These are phyloP conservation scores for Botryotinia convoluta DNA, from an alignment of 2,329 filamentous ascomycete species.

Conservation along the genomic window DNA sequence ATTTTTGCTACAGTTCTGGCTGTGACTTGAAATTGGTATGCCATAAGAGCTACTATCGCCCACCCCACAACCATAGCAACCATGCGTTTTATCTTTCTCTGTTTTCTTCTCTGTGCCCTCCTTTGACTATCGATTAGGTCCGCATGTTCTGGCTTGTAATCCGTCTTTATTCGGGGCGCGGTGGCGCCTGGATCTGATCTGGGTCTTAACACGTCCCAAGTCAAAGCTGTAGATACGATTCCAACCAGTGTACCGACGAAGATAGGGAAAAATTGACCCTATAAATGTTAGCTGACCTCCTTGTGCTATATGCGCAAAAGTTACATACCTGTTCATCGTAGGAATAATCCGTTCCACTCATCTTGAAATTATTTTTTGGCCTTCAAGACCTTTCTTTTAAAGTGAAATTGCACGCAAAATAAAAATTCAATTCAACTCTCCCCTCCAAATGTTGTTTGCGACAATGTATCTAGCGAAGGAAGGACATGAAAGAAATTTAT, in stretches of 20 bases:
- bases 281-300: slow-evolving; percentile 23
- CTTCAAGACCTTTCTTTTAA: slow-evolving; percentile 27
- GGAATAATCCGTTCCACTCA: slow-evolving; percentile 72
- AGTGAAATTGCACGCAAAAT: slow-evolving; percentile 30
- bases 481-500: slow-evolving; percentile 15
- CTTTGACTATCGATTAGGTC: slow-evolving; percentile 80
- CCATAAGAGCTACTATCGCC: slow-evolving; percentile 82
- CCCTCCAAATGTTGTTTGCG: not conserved
- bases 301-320: not conserved
- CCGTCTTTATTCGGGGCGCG: slow-evolving; percentile 76
- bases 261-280: slow-evolving; percentile 98
- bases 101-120: slow-evolving; percentile 82
- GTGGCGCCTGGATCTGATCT: slow-evolving; percentile 74
- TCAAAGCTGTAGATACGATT: slow-evolving; percentile 85
- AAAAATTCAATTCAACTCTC: not conserved
- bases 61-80: slow-evolving; percentile 75
- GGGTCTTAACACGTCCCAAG: slow-evolving; percentile 81
- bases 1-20: slow-evolving; percentile 70
- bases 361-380: slow-evolving; percentile 32
- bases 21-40: slow-evolving; percentile 83
- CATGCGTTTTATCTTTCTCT: slow-evolving; percentile 82
- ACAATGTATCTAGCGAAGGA: not conserved
- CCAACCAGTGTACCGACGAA: slow-evolving; percentile 90
- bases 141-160: slow-evolving; percentile 78
- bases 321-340: slow-evolving; percentile 82